Evolutionary conservation across 768 basidiomycete species (phyloP).

Genomic region (Rhodotorula babjevae): DNA sequence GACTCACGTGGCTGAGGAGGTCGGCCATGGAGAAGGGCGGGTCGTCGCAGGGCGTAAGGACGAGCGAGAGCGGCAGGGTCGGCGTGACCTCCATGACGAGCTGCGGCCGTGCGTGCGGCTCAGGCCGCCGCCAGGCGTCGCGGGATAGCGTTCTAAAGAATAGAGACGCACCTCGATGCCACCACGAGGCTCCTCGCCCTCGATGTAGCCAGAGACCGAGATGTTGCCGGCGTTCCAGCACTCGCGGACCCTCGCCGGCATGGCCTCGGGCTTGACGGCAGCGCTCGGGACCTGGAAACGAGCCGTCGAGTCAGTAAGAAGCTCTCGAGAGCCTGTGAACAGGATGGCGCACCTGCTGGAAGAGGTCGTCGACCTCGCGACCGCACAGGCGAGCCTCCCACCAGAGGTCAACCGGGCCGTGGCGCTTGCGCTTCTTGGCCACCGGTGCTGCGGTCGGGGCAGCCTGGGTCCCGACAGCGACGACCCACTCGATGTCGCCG

Average conservation of each 20-base stretch:
- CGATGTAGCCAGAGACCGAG: not conserved
- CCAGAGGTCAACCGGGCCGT: not conserved
- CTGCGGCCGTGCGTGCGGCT: not conserved
- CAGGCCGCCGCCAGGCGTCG: rapidly evolving
- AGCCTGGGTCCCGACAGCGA: not conserved
- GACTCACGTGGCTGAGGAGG: not conserved
- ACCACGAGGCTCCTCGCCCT: not conserved
- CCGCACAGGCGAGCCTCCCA: not conserved
- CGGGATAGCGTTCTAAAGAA: too few relatives aligned
- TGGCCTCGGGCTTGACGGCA: not conserved
- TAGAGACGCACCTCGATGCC: conserved; percentile 1
- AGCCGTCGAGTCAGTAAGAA: not conserved
- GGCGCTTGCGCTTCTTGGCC: not conserved
- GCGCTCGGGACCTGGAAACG: not conserved
- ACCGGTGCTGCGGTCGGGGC: not conserved
- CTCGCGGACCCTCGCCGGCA: not conserved
- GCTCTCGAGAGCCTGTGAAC: too few relatives aligned
- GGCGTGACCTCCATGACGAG: conserved; percentile 5
- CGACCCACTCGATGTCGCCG: conserved; percentile 8
- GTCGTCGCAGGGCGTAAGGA: not conserved
- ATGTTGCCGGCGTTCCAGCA: not conserved
- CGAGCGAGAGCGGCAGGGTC: not conserved
- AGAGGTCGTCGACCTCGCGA: not conserved
- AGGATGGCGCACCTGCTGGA: not conserved
- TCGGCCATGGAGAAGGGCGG: not conserved